Percentiles rank a stretch among this genome's conserved stretches.
Evolutionary conservation across 257 asterid species (phyloP).

Genomic region (Mentha longifolia): DNA sequence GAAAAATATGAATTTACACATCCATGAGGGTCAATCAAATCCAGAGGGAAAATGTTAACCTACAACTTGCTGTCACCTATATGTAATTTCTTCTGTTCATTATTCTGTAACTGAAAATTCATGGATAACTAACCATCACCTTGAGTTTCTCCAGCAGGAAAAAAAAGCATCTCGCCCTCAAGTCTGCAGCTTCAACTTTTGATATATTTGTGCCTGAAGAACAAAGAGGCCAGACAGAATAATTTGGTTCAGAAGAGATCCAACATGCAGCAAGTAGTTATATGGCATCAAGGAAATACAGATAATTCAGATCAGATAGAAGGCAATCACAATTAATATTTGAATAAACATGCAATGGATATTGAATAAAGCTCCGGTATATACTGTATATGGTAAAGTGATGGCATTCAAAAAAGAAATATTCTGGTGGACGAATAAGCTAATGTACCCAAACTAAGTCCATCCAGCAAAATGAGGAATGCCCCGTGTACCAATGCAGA

Average conservation of each 20-base stretch:
- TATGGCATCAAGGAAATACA: background rate
- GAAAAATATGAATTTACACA: constrained; percentile 6
- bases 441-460: constrained; percentile 74
- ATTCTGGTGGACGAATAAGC: constrained; percentile 7
- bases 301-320: constrained; percentile 4
- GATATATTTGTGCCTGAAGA: constrained; percentile 78
- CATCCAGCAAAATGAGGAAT: constrained; percentile 84
- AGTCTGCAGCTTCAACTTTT: constrained; percentile 70
- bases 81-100: background rate
- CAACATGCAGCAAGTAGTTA: background rate
- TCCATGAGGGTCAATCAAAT: constrained; percentile 1
- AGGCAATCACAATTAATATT: background rate
- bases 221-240: constrained; percentile 22
- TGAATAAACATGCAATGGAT: background rate
- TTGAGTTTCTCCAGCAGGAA: constrained; percentile 71
- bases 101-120: background rate
- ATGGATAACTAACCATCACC: constrained; percentile 46
- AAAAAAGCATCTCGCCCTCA: constrained; percentile 67
- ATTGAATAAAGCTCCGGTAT: background rate
- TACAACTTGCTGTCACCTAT: background rate
- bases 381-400: background rate
- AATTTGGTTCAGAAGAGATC: constrained; percentile 17
- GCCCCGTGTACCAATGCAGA: constrained; percentile 81
- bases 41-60: constrained; percentile 5
- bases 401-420: constrained; percentile 11